These are phyloP conservation scores for Pseudonectria foliicola DNA, from an alignment of 2,329 filamentous ascomycete species.

Conservation along the genomic window DNA sequence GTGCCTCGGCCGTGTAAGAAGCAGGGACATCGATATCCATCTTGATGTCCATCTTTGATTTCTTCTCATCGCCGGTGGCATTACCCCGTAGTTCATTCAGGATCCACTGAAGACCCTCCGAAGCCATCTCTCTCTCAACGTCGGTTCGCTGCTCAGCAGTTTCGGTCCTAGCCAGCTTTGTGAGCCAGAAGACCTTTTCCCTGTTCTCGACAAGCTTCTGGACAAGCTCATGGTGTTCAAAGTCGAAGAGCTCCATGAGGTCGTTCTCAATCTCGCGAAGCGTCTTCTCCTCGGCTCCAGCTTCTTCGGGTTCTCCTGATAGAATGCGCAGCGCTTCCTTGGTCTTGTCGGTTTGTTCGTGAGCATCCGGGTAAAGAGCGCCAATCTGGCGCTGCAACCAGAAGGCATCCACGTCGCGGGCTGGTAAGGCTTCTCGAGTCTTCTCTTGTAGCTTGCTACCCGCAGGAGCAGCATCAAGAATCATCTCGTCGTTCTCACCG, in stretches of 20 bases:
- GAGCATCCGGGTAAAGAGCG: conserved; percentile 79
- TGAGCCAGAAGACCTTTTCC: conserved; percentile 94
- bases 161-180: conserved; percentile 74
- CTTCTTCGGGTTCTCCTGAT: conserved; percentile 62
- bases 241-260: conserved; percentile 96
- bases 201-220: conserved; percentile 85
- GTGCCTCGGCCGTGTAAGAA: conserved; percentile 42
- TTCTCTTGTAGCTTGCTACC: conserved; percentile 40
- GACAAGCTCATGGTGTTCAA: conserved; percentile 89
- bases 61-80: conserved; percentile 50
- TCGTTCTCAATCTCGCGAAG: conserved; percentile 96
- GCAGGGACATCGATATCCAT: conserved; percentile 83
- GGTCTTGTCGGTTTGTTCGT: conserved; percentile 90
- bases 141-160: conserved; percentile 67
- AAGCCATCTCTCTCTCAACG: conserved; percentile 85
- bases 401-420: conserved; percentile 91
- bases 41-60: conserved; percentile 76
- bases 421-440: conserved; percentile 60
- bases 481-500: conserved; percentile 70
- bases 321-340: conserved; percentile 76
- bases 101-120: conserved; percentile 78
- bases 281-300: conserved; percentile 72
- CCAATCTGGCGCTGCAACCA: conserved; percentile 95
- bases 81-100: conserved; percentile 82
- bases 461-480: conserved; percentile 63